These are phyloP conservation scores for Pseudozyma sp. DNA, from an alignment of 1,284 basidiomycete genomes.

Conservation along the genomic window DNA sequence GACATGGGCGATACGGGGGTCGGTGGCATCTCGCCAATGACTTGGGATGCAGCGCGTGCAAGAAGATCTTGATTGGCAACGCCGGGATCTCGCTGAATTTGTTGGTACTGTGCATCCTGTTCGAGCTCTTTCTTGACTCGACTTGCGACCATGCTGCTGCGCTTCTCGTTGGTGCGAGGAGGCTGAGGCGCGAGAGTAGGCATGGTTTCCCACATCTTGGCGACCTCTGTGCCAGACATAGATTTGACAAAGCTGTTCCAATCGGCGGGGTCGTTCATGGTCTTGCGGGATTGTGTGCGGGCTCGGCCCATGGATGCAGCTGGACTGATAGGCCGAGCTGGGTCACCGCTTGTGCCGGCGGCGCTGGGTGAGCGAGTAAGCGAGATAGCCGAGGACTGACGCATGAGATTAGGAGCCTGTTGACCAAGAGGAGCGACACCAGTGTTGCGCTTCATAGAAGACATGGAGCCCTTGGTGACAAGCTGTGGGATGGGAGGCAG, in stretches of 20 bases:
- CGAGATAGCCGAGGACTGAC: constrained; percentile 25
- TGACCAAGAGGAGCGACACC: constrained; percentile 57
- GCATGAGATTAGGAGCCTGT: constrained; percentile 43
- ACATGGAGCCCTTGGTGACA: constrained; percentile 29
- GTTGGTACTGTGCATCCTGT: constrained; percentile 59
- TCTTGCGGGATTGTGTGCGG: constrained; percentile 14
- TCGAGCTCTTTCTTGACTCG: constrained; percentile 59
- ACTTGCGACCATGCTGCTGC: constrained; percentile 50
- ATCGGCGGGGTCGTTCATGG: constrained; percentile 40
- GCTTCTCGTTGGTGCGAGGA: constrained; percentile 21
- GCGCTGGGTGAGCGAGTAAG: constrained; percentile 14
- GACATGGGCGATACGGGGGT: constrained; percentile 27
- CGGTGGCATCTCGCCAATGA: constrained; percentile 53
- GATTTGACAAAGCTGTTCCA: constrained; percentile 61
- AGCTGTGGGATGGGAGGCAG: constrained; percentile 46
- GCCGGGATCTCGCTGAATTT: constrained; percentile 49
- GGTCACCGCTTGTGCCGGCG: constrained; percentile 11
- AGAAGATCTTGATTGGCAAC: constrained; percentile 54
- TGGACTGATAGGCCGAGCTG: constrained; percentile 41
- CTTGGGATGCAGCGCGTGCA: constrained; percentile 56
- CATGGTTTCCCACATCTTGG: constrained; percentile 56
- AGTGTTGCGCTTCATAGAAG: constrained; percentile 17
- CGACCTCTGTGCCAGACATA: constrained; percentile 58
- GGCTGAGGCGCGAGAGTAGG: constrained; percentile 35
- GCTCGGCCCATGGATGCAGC: constrained; percentile 37